Evolutionary conservation across 768 basidiomycete species (phyloP), one percentile per base, ranked within the genome.

Genomic region (Floccularia luteovirens): DNA sequence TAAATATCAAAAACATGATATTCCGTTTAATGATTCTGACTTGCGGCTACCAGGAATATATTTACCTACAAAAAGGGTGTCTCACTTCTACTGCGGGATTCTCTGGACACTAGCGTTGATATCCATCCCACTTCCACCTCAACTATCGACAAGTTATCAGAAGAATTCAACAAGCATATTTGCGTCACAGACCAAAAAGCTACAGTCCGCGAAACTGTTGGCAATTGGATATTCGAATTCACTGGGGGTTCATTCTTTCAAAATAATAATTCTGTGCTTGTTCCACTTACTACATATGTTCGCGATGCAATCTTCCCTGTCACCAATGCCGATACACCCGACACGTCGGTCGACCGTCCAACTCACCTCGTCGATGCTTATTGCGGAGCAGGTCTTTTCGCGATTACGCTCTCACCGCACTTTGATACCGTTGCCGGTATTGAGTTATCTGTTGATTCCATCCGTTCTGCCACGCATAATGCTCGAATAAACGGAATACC

Each of bases 351-450:
- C 43, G 38, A 37, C 38, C 45, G 40, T 5, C 79, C 78, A 1
- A 91, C 87, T 0, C 92, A 94, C 60, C 82, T 98, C 32, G 90
- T 99, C 22, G 94, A 99, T 56, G 81, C 93, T 2, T 94, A 94
- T 61, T 97, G 91, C 56, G 91, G 91, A 31, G 77, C 80, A 11
- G 91, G 91, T 3, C 74, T 93, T 39, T 93, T 94, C 59, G 79
- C 87, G 2, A 80, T 94, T 66, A 75, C 78, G 10, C 80, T 98
- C 36, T 82, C 85, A 2, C 73, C 77, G 0, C 61, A 75, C 45
- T 96, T 97, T 57, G 54, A 68, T 13, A 68, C 63, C n/a, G 76
- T 96, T 24, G 79, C 85, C 1, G 94, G 94, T 3, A 90, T 96
- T 48, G 93, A 96, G 59, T 80, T 96, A 33, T 79, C 83, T 13